Evolutionary conservation across 306 rosid genomes (phyloP), one percentile per base, ranked within the genome.

Genomic region (Cicer chorassanicum): DNA sequence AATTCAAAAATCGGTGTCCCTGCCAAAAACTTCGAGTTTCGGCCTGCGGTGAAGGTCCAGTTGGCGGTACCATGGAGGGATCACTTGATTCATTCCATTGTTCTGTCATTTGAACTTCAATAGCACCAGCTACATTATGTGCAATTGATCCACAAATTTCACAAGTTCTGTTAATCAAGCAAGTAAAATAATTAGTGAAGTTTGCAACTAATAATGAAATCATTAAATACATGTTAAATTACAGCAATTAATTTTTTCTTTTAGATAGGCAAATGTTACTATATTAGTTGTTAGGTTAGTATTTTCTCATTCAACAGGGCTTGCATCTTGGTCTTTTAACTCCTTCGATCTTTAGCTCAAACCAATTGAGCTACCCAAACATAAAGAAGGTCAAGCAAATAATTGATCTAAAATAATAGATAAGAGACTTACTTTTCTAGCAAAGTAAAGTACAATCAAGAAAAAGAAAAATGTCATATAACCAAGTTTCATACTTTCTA

Each of bases 131-230:
- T 46, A 93, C 95, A 44, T 93, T 93, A 73, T 38, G 87, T 8
- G 98, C 98, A 13, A 84, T 55, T 41, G 98, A 90, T 77, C 97
- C 89, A 74, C 97, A 93, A 43, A 93, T 93, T 82, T 93, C 98
- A 65, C 98, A 93, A 76, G 93, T 93, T 80, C 95, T 93, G 91
- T 63, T 41, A 16, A 73, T 55, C 68, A 81, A 10, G 7, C 19
- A 68, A 68, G 41, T 77, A 12, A 14, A 73, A 78, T 40, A 9
- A 41, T 73, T 57, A 83, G 42, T 60, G 18, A 16, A 53, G 64
- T 60, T 68, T 44, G 65, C 50, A 21, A 24, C 51, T 29, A 29
- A 13, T 9, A 9, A 1, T 14, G 57, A 29, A 29, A 29, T 4
- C 3, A 29, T 29, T 29, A 29, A 29, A 29, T 29, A 29, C 36